Evolutionary conservation across 2,329 filamentous ascomycete species (phyloP).

Genomic region (Cryphonectria nitschkei): DNA sequence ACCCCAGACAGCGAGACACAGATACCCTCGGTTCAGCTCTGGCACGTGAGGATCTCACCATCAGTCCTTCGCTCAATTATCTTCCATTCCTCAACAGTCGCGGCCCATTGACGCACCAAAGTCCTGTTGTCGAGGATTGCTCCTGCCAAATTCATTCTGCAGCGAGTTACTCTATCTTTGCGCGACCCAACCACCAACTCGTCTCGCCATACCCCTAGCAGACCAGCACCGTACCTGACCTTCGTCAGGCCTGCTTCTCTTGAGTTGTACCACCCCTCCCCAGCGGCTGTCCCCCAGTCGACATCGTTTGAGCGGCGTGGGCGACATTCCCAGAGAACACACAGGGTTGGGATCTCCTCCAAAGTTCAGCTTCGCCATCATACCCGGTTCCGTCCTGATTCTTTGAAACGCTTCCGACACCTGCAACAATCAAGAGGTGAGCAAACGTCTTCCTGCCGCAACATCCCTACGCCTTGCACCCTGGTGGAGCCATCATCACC

Average conservation of each 20-base stretch:
- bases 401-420: slow-evolving; percentile 33
- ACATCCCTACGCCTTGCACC: slow-evolving; percentile 12
- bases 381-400: slow-evolving; percentile 23
- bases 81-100: slow-evolving; percentile 24
- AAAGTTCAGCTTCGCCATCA: not conserved
- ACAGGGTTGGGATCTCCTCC: not conserved
- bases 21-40: slow-evolving; percentile 17
- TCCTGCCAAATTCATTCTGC: not conserved
- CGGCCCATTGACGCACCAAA: slow-evolving; percentile 12
- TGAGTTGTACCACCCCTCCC: too few species aligned
- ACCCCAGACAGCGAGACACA: slow-evolving; percentile 17
- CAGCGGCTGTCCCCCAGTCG: not conserved
- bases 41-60: slow-evolving; percentile 28
- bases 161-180: not conserved
- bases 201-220: not conserved
- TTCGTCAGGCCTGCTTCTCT: not conserved
- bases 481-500: not conserved
- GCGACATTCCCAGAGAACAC: not conserved
- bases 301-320: slow-evolving; percentile 4
- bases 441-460: slow-evolving; percentile 9
- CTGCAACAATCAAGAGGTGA: slow-evolving; percentile 26
- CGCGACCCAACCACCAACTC: slow-evolving; percentile 9
- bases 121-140: slow-evolving; percentile 10
- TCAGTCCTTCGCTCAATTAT: slow-evolving; percentile 3
- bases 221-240: not conserved